phyloP scores from a whole-genome alignment of 2,329 filamentous ascomycete genomes.

The Onygenales sp. region DNA sequence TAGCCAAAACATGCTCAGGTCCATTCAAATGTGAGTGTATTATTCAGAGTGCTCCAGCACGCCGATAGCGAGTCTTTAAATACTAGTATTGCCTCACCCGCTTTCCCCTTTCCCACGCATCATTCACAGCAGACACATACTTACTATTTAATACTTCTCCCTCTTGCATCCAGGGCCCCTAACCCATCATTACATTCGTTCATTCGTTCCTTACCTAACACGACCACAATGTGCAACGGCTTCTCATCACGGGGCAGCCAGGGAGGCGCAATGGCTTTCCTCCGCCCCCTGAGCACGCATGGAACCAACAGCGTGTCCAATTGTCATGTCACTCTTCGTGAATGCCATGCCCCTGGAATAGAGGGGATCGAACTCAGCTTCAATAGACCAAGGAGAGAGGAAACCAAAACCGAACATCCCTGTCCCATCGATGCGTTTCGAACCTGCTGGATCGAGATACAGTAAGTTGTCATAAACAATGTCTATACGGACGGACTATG shows the following conservation, averaged over 20 bases:
- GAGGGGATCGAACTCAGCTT: not conserved
- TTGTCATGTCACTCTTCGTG: slow-evolving; percentile 1
- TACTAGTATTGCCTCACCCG: too few relatives aligned
- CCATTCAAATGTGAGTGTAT: too few relatives aligned
- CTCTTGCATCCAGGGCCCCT: too few relatives aligned
- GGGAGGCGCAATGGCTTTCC: slow-evolving; percentile 3
- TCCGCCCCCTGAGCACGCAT: not conserved
- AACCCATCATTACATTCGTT: too few relatives aligned
- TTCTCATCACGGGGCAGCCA: slow-evolving; percentile 3
- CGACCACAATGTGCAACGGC: slow-evolving; percentile 4
- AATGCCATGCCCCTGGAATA: not conserved
- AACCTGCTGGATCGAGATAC: slow-evolving; percentile 6
- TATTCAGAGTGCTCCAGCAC: too few relatives aligned
- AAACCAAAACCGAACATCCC: not conserved
- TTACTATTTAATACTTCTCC: too few relatives aligned
- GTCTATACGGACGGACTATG: not conserved
- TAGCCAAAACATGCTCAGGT: too few relatives aligned
- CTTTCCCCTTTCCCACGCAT: too few relatives aligned
- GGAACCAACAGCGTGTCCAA: not conserved
- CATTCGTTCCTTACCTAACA: too few relatives aligned
- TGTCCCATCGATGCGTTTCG: not conserved
- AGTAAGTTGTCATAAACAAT: slow-evolving; percentile 1
- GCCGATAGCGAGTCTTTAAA: too few relatives aligned
- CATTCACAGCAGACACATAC: too few relatives aligned
- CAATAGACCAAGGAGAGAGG: not conserved